phyloP scores from a whole-genome alignment of 2,329 filamentous ascomycete genomes.

The Aspergillus proliferans region DNA sequence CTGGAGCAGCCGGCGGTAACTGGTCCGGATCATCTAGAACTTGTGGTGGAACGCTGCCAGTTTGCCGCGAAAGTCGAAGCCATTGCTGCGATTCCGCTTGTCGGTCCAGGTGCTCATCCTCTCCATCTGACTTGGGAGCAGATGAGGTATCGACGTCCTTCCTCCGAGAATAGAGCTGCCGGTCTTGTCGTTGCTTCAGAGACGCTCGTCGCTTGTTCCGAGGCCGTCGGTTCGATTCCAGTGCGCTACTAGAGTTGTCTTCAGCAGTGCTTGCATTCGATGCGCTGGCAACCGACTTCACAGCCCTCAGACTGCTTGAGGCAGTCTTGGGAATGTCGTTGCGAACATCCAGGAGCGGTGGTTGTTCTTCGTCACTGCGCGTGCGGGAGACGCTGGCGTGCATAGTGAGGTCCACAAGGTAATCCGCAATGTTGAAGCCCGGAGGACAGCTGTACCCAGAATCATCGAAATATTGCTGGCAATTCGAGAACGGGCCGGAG shows the following conservation, averaged over 20 bases:
- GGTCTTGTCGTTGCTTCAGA: constrained; percentile 77
- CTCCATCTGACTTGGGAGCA: constrained; percentile 60
- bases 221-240: constrained; percentile 58
- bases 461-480: constrained; percentile 85
- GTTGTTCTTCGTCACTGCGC: constrained; percentile 47
- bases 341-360: constrained; percentile 52
- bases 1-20: constrained; percentile 52
- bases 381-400: constrained; percentile 64
- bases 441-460: constrained; percentile 90
- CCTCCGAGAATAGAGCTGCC: constrained; percentile 81
- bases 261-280: constrained; percentile 65
- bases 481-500: constrained; percentile 81
- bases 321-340: constrained; percentile 62
- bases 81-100: constrained; percentile 51
- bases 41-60: constrained; percentile 51
- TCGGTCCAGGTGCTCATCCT: constrained; percentile 45
- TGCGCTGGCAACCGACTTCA: constrained; percentile 84
- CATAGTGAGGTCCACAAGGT: constrained; percentile 96
- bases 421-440: constrained; percentile 98
- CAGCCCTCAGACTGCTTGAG: constrained; percentile 77
- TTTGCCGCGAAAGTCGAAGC: constrained; percentile 53
- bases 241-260: constrained; percentile 56
- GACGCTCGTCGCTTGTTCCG: constrained; percentile 70
- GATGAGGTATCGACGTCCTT: constrained; percentile 52
- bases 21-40: constrained; percentile 64